phyloP scores from a whole-genome alignment of 2,329 filamentous ascomycete genomes.

The Alternaria triticimaculans region DNA sequence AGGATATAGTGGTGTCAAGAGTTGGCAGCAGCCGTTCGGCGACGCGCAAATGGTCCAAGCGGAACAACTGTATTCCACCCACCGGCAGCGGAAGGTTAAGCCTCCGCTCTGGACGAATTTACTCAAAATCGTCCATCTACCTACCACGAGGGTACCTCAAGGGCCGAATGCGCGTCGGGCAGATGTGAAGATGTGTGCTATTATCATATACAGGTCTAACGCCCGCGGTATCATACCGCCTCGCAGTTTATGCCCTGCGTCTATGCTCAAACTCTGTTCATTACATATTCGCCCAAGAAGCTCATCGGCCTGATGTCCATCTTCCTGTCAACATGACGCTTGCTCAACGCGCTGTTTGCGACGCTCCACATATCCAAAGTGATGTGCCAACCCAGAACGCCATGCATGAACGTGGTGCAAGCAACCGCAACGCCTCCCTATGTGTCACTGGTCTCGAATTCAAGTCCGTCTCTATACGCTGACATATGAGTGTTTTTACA shows the following conservation, averaged over 20 bases:
- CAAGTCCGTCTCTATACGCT: constrained; percentile 6
- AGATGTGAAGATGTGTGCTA: neutral
- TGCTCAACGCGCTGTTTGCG: constrained; percentile 2
- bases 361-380: constrained; percentile 15
- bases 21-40: neutral
- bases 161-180: neutral
- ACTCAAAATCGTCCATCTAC: neutral
- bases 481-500: constrained; percentile 11
- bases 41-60: neutral
- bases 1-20: neutral
- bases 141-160: neutral
- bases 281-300: constrained; percentile 1
- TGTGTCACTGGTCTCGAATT: constrained; percentile 15
- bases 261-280: constrained; percentile 11
- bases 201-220: neutral
- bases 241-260: neutral
- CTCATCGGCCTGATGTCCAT: constrained; percentile 1
- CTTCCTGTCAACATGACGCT: neutral
- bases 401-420: constrained; percentile 29
- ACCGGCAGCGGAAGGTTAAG: neutral
- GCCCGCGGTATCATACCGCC: constrained; percentile 2
- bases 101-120: neutral
- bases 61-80: neutral
- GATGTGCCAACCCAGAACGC: constrained; percentile 31
- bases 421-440: constrained; percentile 34